phyloP scores from a whole-genome alignment of 495 filamentous ascomycete genomes.

The Penicillium maclennaniae region DNA sequence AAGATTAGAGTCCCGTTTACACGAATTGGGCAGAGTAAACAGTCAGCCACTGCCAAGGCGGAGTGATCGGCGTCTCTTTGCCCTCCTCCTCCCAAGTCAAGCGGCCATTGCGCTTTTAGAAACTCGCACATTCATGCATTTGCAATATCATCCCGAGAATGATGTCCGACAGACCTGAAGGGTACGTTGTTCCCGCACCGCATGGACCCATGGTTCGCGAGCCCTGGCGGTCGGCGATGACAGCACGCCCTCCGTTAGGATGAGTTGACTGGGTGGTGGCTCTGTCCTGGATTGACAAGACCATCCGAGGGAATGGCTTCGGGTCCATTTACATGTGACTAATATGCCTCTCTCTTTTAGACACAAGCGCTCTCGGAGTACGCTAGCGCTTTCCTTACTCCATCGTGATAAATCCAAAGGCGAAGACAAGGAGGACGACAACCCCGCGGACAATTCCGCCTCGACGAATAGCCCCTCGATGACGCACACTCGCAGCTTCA shows the following conservation, averaged over 20 bases:
- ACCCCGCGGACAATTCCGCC: slow-evolving; percentile 26
- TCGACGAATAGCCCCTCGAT: slow-evolving; percentile 27
- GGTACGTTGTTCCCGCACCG: slow-evolving; percentile 12
- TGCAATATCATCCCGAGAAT: slow-evolving; percentile 1
- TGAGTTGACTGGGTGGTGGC: background rate
- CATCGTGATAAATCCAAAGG: slow-evolving; percentile 47
- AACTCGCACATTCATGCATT: background rate
- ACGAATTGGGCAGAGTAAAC: background rate
- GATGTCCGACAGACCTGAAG: slow-evolving; percentile 29
- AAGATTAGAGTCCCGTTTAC: background rate
- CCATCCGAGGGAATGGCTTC: background rate
- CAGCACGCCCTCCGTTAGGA: slow-evolving; percentile 1
- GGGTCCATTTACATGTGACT: slow-evolving; percentile 22
- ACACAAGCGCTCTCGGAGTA: slow-evolving; percentile 54
- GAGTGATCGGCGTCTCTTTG: slow-evolving; percentile 11
- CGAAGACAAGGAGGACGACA: slow-evolving; percentile 31
- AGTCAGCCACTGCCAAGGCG: slow-evolving; percentile 14
- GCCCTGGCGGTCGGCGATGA: slow-evolving; percentile 3
- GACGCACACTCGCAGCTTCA: slow-evolving; percentile 29
- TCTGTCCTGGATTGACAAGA: background rate
- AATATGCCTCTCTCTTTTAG: slow-evolving; percentile 30
- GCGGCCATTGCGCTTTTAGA: background rate
- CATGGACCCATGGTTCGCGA: slow-evolving; percentile 19
- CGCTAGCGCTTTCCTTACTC: slow-evolving; percentile 49
- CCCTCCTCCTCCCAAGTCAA: slow-evolving; percentile 6